Conservation (phyloP, 176 grass and related monocot species). For the Triticum timopheevii region DNA sequence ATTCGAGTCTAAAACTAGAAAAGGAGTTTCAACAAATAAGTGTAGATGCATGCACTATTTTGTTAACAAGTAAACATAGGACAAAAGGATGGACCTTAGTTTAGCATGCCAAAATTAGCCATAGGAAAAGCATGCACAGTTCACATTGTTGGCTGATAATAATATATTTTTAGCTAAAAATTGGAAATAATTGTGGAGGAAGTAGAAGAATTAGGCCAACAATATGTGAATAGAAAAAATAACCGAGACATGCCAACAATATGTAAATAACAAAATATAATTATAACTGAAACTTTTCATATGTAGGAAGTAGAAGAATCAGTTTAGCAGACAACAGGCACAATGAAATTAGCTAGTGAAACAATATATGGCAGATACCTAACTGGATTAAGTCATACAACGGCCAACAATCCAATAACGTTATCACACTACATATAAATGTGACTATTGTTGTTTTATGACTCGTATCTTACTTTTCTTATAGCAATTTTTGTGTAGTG, state of each 20-base stretch:
- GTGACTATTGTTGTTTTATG: too few relatives aligned
- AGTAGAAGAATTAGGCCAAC: neutral
- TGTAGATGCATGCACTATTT: conserved; percentile 8
- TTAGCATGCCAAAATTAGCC: conserved; percentile 21
- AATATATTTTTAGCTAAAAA: neutral
- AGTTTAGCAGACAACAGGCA: conserved; percentile 2
- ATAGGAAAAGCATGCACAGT: neutral
- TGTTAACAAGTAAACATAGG: neutral
- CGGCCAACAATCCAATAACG: neutral
- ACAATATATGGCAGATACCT: neutral
- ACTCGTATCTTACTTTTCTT: too few relatives aligned
- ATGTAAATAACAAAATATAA: too few relatives aligned
- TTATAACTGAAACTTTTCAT: neutral
- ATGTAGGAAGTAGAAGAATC: neutral
- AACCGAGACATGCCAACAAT: too few relatives aligned
- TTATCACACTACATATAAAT: neutral
- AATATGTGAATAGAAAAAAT: neutral
- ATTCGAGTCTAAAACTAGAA: conserved; percentile 1
- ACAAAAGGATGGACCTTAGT: neutral
- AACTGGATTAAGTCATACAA: conserved; percentile 3
- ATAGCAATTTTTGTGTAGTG: too few relatives aligned
- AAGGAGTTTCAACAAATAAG: neutral
- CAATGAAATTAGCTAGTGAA: neutral
- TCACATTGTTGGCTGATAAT: neutral
- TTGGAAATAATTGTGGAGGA: neutral